Base-by-base conservation (phyloP, 2,329 filamentous ascomycete genomes). In the Epichloe festucae region DNA sequence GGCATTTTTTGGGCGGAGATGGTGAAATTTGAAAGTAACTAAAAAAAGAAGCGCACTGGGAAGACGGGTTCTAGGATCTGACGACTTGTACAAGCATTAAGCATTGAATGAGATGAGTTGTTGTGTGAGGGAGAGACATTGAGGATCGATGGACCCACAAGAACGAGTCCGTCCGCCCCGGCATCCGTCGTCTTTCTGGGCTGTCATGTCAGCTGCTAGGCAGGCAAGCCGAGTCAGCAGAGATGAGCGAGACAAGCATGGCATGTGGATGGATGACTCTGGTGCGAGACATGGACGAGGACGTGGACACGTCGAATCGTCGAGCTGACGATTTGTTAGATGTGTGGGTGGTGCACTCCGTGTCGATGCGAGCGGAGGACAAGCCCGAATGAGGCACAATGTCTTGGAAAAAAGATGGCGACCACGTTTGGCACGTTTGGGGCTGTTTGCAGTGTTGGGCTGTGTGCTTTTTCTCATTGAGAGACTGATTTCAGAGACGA, bases 81-180 rank as follows among this genome's bases (percentile, higher is more conserved):
- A 23, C 23, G 23, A 23, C 23, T 23, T 23, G 23, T 7, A 23
- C 23, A 23, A 23, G 23, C 23, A 23, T 23, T 27, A 50, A 35
- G 35, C 46, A 41, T 46, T 41, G 48, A 48, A 10, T 40, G 50
- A 48, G 49, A 48, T 48, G 48, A 49, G 40, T 34, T 34, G 17
- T 40, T 46, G 51, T 49, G 47, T 36, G 51, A 52, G 43, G 15
- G 51, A 35, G 51, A 52, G 51, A 52, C 51, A 52, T 52, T 52
- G 48, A 36, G 36, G 27, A 42, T 49, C 27, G 31, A 49, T 21
- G 14, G 47, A 52, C 47, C 51, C 51, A 41, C 51, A 34, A 40
- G 44, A 17, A 41, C 51, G 23, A 40, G 44, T 23, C 14, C 23
- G 27, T 34, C 31, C 21, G 50, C n/a, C 27, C 27, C 39, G 23